Evolutionary conservation across 495 filamentous ascomycete species (phyloP), one percentile per base, ranked within the genome.

Genomic region (Tuber umbilicatum): DNA sequence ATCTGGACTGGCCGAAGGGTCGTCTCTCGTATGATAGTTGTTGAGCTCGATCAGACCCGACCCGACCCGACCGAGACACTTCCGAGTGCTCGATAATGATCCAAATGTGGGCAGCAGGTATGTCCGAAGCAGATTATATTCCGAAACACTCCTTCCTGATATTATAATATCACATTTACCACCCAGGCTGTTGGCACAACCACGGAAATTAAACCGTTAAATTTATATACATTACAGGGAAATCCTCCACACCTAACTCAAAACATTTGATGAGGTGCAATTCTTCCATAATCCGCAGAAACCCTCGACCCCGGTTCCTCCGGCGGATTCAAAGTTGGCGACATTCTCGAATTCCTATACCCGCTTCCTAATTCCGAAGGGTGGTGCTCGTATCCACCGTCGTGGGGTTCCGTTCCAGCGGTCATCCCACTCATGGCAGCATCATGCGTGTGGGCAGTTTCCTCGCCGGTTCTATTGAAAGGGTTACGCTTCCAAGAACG

Each of bases 381-480:
- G 2, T 5, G n/a, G 10, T 60, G n/a, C 10, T 21, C 27, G n/a
- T 60, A 60, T 60, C 50, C 50, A 3, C n/a, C n/a, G 10, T 60
- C 50, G n/a, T 31, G 27, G 27, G 50, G 16, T 60, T 9, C 50
- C n/a, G 16, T 31, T 14, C 71, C 74, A 9, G 64, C 73, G 4
- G 75, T 72, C 4, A 69, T 45, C 19, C 70, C 73, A 2, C 42
- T 72, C 40, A 75, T 72, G 4, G 39, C 71, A 3, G 74, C 72
- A 23, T 71, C 71, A 16, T 40, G 70, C 5, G 72, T 77, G 42
- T 71, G 43, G 0, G 75, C 64, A 0, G 75, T 75, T 60, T 75
- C 73, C 42, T 77, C 76, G 23, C 73, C 75, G 19, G 60, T 27
- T 10, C 70, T 43, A 27, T 60, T 39, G 23, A 77, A 77, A 37